These are phyloP conservation scores for Xylaria sp. DNA, from an alignment of 2,329 filamentous ascomycete species.

Conservation along the genomic window DNA sequence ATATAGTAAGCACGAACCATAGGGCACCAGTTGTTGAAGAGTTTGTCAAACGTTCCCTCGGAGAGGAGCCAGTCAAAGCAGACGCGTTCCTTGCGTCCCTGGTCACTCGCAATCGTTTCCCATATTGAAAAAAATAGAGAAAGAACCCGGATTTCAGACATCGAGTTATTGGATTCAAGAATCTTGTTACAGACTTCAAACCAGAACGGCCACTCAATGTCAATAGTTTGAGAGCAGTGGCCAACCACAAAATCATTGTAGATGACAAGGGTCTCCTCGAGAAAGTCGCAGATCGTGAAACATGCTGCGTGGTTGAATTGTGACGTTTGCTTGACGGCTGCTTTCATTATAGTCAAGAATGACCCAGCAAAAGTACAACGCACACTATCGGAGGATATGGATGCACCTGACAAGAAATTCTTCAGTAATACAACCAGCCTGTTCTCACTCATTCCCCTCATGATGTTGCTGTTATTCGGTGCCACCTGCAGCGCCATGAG, in stretches of 20 bases:
- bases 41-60: slow-evolving; percentile 75
- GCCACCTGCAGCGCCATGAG: slow-evolving; percentile 67
- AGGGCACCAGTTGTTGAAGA: slow-evolving; percentile 94
- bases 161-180: slow-evolving; percentile 82
- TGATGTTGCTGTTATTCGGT: slow-evolving; percentile 65
- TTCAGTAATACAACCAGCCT: slow-evolving; percentile 80
- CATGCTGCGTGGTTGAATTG: slow-evolving; percentile 83
- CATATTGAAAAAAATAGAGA: slow-evolving; percentile 82
- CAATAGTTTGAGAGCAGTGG: slow-evolving; percentile 45
- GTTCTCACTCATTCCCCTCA: slow-evolving; percentile 87
- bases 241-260: slow-evolving; percentile 55
- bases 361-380: slow-evolving; percentile 77
- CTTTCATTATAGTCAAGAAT: slow-evolving; percentile 75
- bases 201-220: slow-evolving; percentile 86
- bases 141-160: slow-evolving; percentile 85
- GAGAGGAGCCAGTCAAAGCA: slow-evolving; percentile 79
- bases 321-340: slow-evolving; percentile 75
- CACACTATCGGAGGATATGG: slow-evolving; percentile 47
- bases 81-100: slow-evolving; percentile 69
- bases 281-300: slow-evolving; percentile 88
- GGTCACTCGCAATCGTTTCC: slow-evolving; percentile 71
- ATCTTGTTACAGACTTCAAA: slow-evolving; percentile 79
- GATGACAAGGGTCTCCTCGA: slow-evolving; percentile 79
- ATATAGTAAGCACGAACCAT: slow-evolving; percentile 96
- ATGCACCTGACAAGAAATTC: slow-evolving; percentile 69